Evolutionary conservation across 106 monocot species (phyloP).

Genomic region (Allium sativum): DNA sequence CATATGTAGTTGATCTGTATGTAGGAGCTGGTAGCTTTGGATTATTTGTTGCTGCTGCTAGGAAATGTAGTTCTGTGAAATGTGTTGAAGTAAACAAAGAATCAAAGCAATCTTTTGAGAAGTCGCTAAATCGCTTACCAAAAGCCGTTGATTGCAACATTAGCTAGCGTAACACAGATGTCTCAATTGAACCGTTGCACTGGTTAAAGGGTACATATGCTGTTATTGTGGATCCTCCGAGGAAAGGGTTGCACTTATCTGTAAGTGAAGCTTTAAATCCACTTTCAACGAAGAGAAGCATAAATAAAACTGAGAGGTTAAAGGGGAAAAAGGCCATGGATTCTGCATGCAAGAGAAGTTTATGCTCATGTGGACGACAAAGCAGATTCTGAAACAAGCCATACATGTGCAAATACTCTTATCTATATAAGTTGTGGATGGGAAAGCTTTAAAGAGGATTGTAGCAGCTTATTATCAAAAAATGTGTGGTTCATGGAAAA

Average conservation of each 20-base stretch:
- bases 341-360: constrained; percentile 82
- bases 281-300: constrained; percentile 24
- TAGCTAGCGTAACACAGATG: constrained; percentile 94
- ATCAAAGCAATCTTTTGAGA: constrained; percentile 82
- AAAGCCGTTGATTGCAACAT: constrained; percentile 58
- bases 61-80: constrained; percentile 92
- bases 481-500: constrained; percentile 88
- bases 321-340: constrained; percentile 96
- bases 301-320: constrained; percentile 41
- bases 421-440: constrained; percentile 98
- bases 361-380: constrained; percentile 65
- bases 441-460: constrained; percentile 97
- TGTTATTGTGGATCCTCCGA: constrained; percentile 95
- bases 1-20: constrained; percentile 96
- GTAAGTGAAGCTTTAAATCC: constrained; percentile 50
- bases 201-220: constrained; percentile 92
- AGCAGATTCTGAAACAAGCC: constrained; percentile 36
- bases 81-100: constrained; percentile 96
- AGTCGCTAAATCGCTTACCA: constrained; percentile 69
- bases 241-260: constrained; percentile 80
- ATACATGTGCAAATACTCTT: constrained; percentile 67
- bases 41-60: constrained; percentile 68
- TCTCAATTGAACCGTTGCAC: constrained; percentile 78
- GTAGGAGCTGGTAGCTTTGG: constrained; percentile 88
- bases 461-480: constrained; percentile 42